These are phyloP conservation scores for Tetracladium marchalianum DNA, from an alignment of 495 filamentous ascomycete genomes.

Conservation along the genomic window DNA sequence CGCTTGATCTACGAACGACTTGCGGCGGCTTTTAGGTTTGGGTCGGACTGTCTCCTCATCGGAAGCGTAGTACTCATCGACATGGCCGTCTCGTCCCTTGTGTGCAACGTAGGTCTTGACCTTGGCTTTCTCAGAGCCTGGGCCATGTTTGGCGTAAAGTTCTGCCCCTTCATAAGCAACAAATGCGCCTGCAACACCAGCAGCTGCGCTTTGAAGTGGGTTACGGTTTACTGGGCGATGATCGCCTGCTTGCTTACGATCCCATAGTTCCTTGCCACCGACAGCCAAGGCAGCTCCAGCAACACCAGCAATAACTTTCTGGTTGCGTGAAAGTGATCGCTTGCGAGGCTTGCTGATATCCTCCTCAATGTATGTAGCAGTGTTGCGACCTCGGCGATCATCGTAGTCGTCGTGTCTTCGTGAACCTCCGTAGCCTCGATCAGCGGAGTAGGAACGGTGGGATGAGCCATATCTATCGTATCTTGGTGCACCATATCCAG, in stretches of 20 bases:
- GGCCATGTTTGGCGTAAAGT: conserved; percentile 34
- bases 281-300: conserved; percentile 41
- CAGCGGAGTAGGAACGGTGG: conserved; percentile 38
- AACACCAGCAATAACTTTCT: conserved; percentile 47
- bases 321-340: conserved; percentile 41
- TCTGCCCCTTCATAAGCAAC: conserved; percentile 45
- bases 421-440: conserved; percentile 31
- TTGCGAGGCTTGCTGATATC: conserved; percentile 30
- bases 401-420: conserved; percentile 29
- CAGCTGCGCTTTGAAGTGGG: conserved; percentile 37
- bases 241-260: conserved; percentile 39
- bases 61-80: conserved; percentile 39
- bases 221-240: conserved; percentile 36
- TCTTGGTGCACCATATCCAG: conserved; percentile 26
- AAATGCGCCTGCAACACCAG: conserved; percentile 44
- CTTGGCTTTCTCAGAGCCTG: conserved; percentile 20
- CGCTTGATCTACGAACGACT: conserved; percentile 64
- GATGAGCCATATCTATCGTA: conserved; percentile 25
- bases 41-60: conserved; percentile 40
- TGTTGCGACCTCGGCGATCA: conserved; percentile 35
- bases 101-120: conserved; percentile 37
- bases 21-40: conserved; percentile 35
- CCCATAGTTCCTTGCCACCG: conserved; percentile 46
- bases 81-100: conserved; percentile 31
- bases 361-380: conserved; percentile 31